phyloP scores from a whole-genome alignment of 1,284 basidiomycete species.

The Retiboletus flavoniger region DNA sequence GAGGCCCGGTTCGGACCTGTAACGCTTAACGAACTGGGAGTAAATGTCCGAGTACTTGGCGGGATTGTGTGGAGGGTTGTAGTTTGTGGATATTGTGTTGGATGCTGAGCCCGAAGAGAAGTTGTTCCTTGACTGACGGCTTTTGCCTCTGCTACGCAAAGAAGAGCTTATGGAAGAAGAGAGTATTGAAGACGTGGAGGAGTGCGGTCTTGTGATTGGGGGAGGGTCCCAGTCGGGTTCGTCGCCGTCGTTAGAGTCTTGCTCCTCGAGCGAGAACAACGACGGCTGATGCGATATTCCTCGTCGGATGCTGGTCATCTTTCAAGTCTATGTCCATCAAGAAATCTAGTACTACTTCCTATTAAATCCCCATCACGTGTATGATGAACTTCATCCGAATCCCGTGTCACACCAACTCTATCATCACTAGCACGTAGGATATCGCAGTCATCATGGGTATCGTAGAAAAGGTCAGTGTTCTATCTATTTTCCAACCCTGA shows the following conservation, averaged over 20 bases:
- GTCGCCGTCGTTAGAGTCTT: constrained; percentile 47
- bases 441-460: constrained; percentile 69
- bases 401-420: background rate
- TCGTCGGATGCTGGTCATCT: constrained; percentile 38
- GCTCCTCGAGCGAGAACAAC: constrained; percentile 65
- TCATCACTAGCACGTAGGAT: background rate
- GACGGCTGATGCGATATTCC: constrained; percentile 54
- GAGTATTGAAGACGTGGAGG: constrained; percentile 28
- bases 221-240: constrained; percentile 47
- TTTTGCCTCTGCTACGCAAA: constrained; percentile 35
- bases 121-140: constrained; percentile 37
- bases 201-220: constrained; percentile 33
- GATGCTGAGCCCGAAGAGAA: constrained; percentile 31
- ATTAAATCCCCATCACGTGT: constrained; percentile 14
- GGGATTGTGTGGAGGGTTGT: constrained; percentile 31
- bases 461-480: constrained; percentile 71
- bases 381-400: too few relatives aligned
- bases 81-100: constrained; percentile 33
- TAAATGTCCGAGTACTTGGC: constrained; percentile 66
- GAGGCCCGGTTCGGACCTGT: constrained; percentile 56
- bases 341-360: background rate
- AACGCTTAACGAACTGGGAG: constrained; percentile 73
- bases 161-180: constrained; percentile 33
- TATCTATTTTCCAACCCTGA: background rate
- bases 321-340: background rate